Conservation (phyloP, 139 green algal genomes). For the Desmodesmus armatus region DNA sequence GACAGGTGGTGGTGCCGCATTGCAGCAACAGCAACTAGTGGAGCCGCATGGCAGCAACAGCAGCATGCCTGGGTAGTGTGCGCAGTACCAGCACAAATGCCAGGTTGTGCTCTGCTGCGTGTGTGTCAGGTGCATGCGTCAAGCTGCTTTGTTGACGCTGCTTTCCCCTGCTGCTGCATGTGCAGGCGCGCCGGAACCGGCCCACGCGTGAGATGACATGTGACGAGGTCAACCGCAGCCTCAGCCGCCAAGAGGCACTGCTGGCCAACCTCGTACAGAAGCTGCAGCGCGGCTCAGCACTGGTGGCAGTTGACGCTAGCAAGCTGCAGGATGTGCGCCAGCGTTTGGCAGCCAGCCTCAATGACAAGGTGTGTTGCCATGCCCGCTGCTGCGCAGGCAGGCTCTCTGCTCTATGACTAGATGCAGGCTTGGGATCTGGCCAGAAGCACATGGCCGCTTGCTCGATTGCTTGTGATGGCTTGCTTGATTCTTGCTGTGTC, state of each 20-base stretch:
- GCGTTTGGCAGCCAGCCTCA: not conserved
- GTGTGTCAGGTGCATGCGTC: no score
- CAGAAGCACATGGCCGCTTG: no score
- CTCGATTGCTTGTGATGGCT: no score
- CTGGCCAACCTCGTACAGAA: constrained; percentile 5
- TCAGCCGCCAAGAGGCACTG: not conserved
- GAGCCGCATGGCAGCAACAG: no score
- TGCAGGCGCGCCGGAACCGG: constrained; percentile 12
- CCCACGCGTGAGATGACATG: constrained; percentile 12
- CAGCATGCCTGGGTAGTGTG: no score
- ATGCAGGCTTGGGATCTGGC: no score
- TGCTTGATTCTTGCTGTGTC: no score
- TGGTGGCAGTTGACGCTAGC: not conserved
- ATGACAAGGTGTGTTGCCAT: constrained; percentile 34
- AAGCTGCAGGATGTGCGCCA: not conserved
- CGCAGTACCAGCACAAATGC: no score
- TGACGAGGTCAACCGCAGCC: constrained; percentile 11
- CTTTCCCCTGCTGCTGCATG: not conserved
- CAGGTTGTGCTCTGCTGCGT: not conserved
- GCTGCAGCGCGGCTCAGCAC: not conserved
- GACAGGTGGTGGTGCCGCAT: no score
- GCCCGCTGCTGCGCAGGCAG: no score
- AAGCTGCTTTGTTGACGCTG: not conserved
- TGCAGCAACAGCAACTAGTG: no score
- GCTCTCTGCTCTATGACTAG: no score